Conservation (phyloP, 1,284 basidiomycete genomes). For the Trichosporon inkin region DNA sequence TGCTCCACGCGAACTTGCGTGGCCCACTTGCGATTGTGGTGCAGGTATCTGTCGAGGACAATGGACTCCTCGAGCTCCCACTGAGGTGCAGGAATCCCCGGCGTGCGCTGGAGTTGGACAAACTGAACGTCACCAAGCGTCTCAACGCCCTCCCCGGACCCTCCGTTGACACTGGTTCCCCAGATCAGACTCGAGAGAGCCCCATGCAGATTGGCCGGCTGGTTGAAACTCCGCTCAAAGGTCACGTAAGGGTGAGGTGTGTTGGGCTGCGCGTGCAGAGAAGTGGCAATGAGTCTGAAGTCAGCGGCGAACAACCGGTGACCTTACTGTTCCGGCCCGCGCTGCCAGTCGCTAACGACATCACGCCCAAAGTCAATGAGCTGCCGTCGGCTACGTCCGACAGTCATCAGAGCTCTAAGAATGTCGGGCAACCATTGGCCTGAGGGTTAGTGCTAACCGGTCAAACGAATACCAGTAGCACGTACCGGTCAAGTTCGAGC, state of each 20-base stretch:
- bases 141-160: constrained; percentile 26
- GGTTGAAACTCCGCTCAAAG: constrained; percentile 11
- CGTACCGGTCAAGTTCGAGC: not conserved
- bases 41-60: constrained; percentile 41
- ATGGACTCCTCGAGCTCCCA: constrained; percentile 41
- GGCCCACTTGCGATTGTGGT: constrained; percentile 30
- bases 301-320: not conserved
- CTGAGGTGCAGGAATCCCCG: constrained; percentile 24
- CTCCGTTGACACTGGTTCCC: constrained; percentile 17
- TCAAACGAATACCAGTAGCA: not conserved
- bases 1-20: constrained; percentile 38
- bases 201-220: constrained; percentile 24
- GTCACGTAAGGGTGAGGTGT: constrained; percentile 11
- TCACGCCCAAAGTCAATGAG: not conserved
- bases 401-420: not conserved
- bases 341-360: constrained; percentile 10
- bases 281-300: constrained; percentile 11
- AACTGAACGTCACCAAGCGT: constrained; percentile 34
- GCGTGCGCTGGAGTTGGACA: constrained; percentile 27
- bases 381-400: not conserved
- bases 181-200: constrained; percentile 32
- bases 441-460: not conserved
- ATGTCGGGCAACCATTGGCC: not conserved
- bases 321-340: constrained; percentile 11
- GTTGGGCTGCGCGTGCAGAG: constrained; percentile 2